Conservation (phyloP, 1,284 basidiomycete genomes). For the Ceratobasidium sp. region DNA sequence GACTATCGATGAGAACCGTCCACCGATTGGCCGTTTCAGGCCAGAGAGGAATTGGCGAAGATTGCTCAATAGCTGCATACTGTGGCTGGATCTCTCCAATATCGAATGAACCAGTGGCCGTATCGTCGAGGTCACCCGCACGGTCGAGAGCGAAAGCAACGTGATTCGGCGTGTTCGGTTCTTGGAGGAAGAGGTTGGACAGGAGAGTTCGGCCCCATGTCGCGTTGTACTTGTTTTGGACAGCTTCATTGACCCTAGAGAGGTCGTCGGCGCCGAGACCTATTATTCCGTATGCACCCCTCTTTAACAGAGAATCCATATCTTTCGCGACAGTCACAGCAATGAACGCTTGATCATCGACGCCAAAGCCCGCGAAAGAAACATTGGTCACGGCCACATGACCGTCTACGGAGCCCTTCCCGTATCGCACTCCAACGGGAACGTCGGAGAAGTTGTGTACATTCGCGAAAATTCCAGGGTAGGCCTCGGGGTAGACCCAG, state of each 20-base stretch:
- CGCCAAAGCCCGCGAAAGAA: slow-evolving; percentile 72
- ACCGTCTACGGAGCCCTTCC: slow-evolving; percentile 76
- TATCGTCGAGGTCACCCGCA: slow-evolving; percentile 6
- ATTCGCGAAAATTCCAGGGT: slow-evolving; percentile 17
- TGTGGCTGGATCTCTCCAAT: slow-evolving; percentile 68
- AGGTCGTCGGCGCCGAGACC: slow-evolving; percentile 80
- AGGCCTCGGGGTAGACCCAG: slow-evolving; percentile 60
- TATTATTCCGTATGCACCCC: slow-evolving; percentile 70
- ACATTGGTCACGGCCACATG: slow-evolving; percentile 65
- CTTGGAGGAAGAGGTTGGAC: slow-evolving; percentile 73
- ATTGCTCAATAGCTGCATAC: slow-evolving; percentile 63
- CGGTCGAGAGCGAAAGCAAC: slow-evolving; percentile 76
- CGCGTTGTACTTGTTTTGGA: slow-evolving; percentile 64
- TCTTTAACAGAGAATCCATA: slow-evolving; percentile 66
- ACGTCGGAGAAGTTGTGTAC: slow-evolving; percentile 40
- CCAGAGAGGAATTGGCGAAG: slow-evolving; percentile 69
- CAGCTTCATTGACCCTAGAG: slow-evolving; percentile 66
- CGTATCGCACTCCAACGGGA: slow-evolving; percentile 56
- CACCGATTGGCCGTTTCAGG: slow-evolving; percentile 70
- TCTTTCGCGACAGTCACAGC: slow-evolving; percentile 67
- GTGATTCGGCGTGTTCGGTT: slow-evolving; percentile 74
- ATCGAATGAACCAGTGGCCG: slow-evolving; percentile 37
- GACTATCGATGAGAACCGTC: slow-evolving; percentile 69
- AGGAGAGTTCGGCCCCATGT: slow-evolving; percentile 69
- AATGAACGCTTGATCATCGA: slow-evolving; percentile 71